A percentile compares a stretch with the other conserved stretches of the same genome.
phyloP scores from a whole-genome alignment of 1,284 basidiomycete species.

The Cystobasidium pallidum region DNA sequence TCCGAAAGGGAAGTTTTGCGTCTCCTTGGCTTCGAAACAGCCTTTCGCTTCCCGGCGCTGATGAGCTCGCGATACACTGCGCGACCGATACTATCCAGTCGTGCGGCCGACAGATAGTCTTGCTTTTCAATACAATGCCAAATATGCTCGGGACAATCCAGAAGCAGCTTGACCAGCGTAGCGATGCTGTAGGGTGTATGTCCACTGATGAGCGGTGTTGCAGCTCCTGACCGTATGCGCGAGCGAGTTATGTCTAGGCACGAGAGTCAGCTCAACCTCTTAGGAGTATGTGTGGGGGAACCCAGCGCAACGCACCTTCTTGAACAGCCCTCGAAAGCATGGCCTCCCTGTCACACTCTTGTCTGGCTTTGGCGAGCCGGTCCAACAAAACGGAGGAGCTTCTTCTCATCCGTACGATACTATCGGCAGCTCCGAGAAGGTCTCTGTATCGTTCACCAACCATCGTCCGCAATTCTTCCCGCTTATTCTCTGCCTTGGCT shows the following conservation, averaged over 20 bases:
- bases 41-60: slow-evolving; percentile 11
- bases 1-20: background rate
- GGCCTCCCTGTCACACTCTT: slow-evolving; percentile 39
- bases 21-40: background rate
- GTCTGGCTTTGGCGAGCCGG: slow-evolving; percentile 45
- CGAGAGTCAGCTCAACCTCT: too few species aligned
- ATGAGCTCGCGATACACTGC: slow-evolving; percentile 50
- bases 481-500: slow-evolving; percentile 76
- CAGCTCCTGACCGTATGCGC: slow-evolving; percentile 19
- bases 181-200: slow-evolving; percentile 47
- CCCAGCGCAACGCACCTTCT: slow-evolving; percentile 20
- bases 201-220: slow-evolving; percentile 32
- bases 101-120: slow-evolving; percentile 49
- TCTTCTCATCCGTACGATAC: slow-evolving; percentile 52
- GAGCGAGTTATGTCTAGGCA: slow-evolving; percentile 31
- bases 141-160: slow-evolving; percentile 47
- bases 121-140: slow-evolving; percentile 46
- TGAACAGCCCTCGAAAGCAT: slow-evolving; percentile 38
- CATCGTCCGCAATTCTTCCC: slow-evolving; percentile 88
- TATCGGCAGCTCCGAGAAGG: slow-evolving; percentile 76
- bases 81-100: slow-evolving; percentile 50
- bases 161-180: slow-evolving; percentile 49
- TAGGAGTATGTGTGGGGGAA: background rate
- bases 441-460: slow-evolving; percentile 96
- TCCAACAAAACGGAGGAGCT: slow-evolving; percentile 49